A percentile compares a stretch with the other conserved stretches of the same genome.
Evolutionary conservation across 2,329 filamentous ascomycete species (phyloP).

Genomic region (Rhinocladiella mackenziei): DNA sequence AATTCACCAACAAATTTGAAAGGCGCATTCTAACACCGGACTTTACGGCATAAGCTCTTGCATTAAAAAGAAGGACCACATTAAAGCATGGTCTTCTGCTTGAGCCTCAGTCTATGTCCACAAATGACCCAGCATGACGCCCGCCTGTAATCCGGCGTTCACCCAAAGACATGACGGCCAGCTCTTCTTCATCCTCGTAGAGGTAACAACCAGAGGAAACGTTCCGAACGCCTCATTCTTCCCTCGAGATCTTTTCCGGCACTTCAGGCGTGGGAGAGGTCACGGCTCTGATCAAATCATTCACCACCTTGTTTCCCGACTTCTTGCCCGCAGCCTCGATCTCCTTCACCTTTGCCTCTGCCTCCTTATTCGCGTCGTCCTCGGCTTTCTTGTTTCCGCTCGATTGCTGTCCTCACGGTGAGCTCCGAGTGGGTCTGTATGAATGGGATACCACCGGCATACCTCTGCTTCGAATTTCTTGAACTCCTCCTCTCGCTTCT

Average conservation of each 20-base stretch:
- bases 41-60: too few species aligned
- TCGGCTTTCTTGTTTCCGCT: conserved; percentile 84
- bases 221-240: conserved; percentile 16
- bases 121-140: background rate
- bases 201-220: background rate
- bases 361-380: conserved; percentile 73
- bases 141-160: background rate
- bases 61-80: too few species aligned
- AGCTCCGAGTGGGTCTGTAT: background rate
- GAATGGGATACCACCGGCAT: conserved; percentile 18
- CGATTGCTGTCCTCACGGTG: conserved; percentile 62
- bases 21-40: too few species aligned
- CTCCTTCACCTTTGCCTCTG: conserved; percentile 73
- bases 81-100: background rate
- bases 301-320: conserved; percentile 72
- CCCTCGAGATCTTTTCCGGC: conserved; percentile 40
- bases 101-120: conserved; percentile 5
- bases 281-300: conserved; percentile 79
- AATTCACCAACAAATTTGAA: too few species aligned
- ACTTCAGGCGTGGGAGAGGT: conserved; percentile 74
- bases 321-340: conserved; percentile 78
- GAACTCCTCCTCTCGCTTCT: conserved; percentile 88
- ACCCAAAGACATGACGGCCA: background rate
- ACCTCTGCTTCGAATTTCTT: conserved; percentile 87
- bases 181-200: background rate